These are phyloP conservation scores for Capsella bursapastoris DNA, from an alignment of 345 rosid species.

Conservation along the genomic window DNA sequence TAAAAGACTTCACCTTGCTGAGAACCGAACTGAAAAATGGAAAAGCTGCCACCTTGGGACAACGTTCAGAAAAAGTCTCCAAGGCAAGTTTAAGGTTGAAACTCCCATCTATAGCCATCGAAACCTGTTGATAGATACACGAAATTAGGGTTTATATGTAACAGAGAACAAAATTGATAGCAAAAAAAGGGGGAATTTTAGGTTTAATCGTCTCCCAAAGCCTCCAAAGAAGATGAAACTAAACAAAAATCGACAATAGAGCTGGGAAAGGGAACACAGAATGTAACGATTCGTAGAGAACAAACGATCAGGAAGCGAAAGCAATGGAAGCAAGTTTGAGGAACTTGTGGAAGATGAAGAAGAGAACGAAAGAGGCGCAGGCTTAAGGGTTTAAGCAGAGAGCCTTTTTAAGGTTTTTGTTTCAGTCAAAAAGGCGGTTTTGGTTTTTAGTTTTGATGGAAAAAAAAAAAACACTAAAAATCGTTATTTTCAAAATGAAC, in stretches of 20 bases:
- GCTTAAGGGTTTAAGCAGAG: slow-evolving; percentile 25
- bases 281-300: neutral
- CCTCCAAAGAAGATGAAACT: neutral
- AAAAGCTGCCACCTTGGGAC: slow-evolving; percentile 54
- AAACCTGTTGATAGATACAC: slow-evolving; percentile 14
- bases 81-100: slow-evolving; percentile 62
- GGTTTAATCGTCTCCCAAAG: slow-evolving; percentile 9
- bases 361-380: neutral
- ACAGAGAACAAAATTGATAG: neutral
- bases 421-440: slow-evolving; percentile 26
- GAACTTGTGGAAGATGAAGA: neutral
- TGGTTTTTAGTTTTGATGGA: neutral
- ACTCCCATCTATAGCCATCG: slow-evolving; percentile 77
- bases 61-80: slow-evolving; percentile 64
- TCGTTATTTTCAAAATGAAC: neutral
- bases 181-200: neutral
- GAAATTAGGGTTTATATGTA: slow-evolving; percentile 4
- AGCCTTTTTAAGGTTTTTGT: neutral
- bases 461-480: no score
- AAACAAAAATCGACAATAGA: neutral
- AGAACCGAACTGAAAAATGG: slow-evolving; percentile 47
- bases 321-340: neutral
- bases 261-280: neutral
- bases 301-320: neutral
- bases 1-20: slow-evolving; percentile 47